Evolutionary conservation across 768 basidiomycete species (phyloP), one percentile per base, ranked within the genome.

Genomic region (Mycena pura): DNA sequence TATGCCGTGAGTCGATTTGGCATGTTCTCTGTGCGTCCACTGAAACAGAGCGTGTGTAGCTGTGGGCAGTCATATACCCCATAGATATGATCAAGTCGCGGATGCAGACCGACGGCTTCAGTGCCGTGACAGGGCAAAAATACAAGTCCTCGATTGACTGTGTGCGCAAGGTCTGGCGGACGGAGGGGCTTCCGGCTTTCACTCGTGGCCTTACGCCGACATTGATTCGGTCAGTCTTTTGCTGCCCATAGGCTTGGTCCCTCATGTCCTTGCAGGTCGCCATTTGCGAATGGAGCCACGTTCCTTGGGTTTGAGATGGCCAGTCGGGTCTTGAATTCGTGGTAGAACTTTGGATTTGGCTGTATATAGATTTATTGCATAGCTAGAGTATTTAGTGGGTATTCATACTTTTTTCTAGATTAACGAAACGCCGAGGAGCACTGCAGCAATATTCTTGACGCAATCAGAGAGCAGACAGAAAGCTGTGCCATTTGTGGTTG

Each of bases 271-370:
- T 45, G 7, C n/a, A 95, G 93, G 68, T 95, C 93, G 3, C 96
- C 95, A 1, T 96, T 97, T 69, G 96, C 96, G 11, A 99, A 98
- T 68, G 96, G 95, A 19, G 94, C 94, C 1, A 99, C 96, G 0
- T 99, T 98, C 83, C 85, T 96, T 57, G 95, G 93, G 1, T 98
- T 95, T 69, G 96, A 99, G 80, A 82, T 98, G 77, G 93, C 93
- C 41, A 94, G 87, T 76, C 84, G 95, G 44, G 63, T 86, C 40
- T 76, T 92, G 60, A 86, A 86, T 69, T 77, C 75, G 31, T 64
- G 63, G 53, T 69, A 40, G 66, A 40, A 32, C 48, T 15, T n/a
- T 40, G n/a, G 44, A 46, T 36, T 9, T 48, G 40, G 29, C 45
- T 47, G 11, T 32, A 7, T 21, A 48, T 60, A 60, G 59, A 60